A percentile compares a stretch with the other conserved stretches of the same genome.
Conservation (phyloP, 2,329 filamentous ascomycete species). For the Aspergillus pseudoterreus region DNA sequence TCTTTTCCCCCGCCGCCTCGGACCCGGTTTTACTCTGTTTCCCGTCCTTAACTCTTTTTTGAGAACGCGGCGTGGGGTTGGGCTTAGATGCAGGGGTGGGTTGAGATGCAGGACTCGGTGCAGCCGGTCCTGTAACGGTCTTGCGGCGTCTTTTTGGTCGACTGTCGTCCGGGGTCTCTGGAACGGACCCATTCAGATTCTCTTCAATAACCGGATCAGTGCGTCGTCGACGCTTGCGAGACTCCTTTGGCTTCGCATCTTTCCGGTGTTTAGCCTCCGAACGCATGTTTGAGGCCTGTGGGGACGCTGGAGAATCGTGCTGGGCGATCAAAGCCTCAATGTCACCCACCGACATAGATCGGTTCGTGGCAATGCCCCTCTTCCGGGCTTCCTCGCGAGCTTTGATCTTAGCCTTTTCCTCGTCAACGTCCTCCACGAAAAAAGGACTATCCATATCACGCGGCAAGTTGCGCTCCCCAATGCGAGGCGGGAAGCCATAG, state of each 20-base stretch:
- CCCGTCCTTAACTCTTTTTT: background rate
- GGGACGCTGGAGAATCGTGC: conserved; percentile 9
- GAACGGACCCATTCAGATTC: background rate
- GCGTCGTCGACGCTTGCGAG: conserved; percentile 18
- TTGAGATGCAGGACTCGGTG: background rate
- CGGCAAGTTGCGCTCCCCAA: conserved; percentile 30
- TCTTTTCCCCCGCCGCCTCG: too few species aligned
- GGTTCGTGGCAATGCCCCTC: conserved; percentile 17
- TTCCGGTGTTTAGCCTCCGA: background rate
- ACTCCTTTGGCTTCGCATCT: conserved; percentile 3
- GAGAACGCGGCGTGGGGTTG: background rate
- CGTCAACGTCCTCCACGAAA: conserved; percentile 21
- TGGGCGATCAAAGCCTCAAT: conserved; percentile 18
- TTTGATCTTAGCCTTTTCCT: conserved; percentile 18
- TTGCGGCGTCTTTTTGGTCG: conserved; percentile 13
- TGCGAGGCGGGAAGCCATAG: conserved; percentile 28
- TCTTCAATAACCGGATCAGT: conserved; percentile 1
- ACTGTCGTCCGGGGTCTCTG: conserved; percentile 4
- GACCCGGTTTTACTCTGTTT: too few species aligned
- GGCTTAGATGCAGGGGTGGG: conserved; percentile 6
- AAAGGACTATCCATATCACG: conserved; percentile 15
- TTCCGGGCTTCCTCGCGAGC: conserved; percentile 20
- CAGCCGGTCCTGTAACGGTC: background rate
- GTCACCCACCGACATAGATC: conserved; percentile 15
- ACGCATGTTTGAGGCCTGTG: background rate